Evolutionary conservation across 352 stramenopile species (phyloP), one percentile per base, ranked within the genome.

Genomic region (Globisporangium nagaii): DNA sequence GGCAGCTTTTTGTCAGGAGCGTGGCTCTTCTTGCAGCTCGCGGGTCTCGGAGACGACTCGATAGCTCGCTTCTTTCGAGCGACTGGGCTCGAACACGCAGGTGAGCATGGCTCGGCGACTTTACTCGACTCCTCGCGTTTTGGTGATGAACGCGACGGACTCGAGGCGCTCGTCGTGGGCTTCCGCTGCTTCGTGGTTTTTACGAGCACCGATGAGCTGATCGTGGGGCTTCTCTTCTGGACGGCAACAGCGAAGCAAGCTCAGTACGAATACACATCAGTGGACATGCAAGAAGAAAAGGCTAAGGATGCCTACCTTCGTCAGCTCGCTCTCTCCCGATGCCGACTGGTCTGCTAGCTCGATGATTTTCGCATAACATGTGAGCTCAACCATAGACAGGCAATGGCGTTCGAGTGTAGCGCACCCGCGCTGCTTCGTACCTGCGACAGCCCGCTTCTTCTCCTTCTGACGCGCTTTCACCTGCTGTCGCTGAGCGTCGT

Each of bases 401-500:
- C n/a, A n/a, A n/a, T n/a, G n/a, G n/a, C n/a, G n/a, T n/a, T n/a
- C n/a, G n/a, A n/a, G n/a, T n/a, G n/a, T n/a, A n/a, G n/a, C n/a
- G n/a, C n/a, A n/a, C n/a, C n/a, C n/a, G n/a, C n/a, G n/a, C n/a
- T n/a, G n/a, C n/a, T n/a, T n/a, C 31, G 11, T 41, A 40, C 28
- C 45, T 53, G 45, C 19, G 22, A 25, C 30, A 30, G 28, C 22
- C 0, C 12, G 24, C 17, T 44, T 32, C 13, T 31, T 47, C 25
- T 47, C 30, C 25, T n/a, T 47, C 34, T 53, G 43, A 2, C 43
- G 43, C 9, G 43, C 43, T 9, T n/a, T n/a, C n/a, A 60, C 37
- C n/a, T 60, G 37, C 20, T 54, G 54, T 13, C 54, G n/a, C 37
- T 60, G 54, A 19, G 25, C 20, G 31, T 60, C 28, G 22, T 36